Evolutionary conservation across 192 early-diverging fungal species (phyloP), one percentile per base, ranked within the genome.

Genomic region (Pilobolus umbonatus): DNA sequence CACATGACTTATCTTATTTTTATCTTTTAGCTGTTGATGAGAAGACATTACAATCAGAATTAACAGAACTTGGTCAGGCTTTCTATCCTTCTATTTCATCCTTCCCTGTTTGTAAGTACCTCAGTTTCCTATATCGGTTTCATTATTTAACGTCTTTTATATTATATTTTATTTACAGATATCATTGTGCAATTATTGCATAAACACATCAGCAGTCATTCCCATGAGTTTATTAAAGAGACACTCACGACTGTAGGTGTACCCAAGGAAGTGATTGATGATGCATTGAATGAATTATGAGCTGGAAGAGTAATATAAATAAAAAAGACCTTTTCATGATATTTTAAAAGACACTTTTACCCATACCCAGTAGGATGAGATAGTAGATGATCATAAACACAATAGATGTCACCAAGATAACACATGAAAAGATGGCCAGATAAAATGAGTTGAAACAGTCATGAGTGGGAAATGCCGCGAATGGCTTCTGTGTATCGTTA

Each of bases 321-420:
- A n/a, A n/a, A n/a, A n/a, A n/a, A n/a, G n/a, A n/a, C n/a, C n/a
- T n/a, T n/a, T n/a, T n/a, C n/a, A n/a, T n/a, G n/a, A n/a, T n/a
- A n/a, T n/a, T n/a, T n/a, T n/a, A n/a, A 59, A 59, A 69, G 21
- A 80, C 62, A 51, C 77, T 61, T 32, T 67, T 58, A 30, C 80
- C 78, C 9, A 57, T 19, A 19, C 65, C 81, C 12, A 83, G 56
- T 30, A 73, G 34, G 3, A 76, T 67, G 60, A 85, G 67, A 57
- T 82, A 78, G 44, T 79, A 80, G 11, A 75, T 46, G 36, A 85
- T 67, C 30, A 82, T 74, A 24, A 67, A 72, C 6, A 76, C 35
- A 49, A 80, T 75, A 35, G 34, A 64, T 38, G 36, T 47, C 25
- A 28, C 58, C 62, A 46, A 75, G 67, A 46, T 74, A 54, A 30